Evolutionary conservation across 495 filamentous ascomycete species (phyloP).

Genomic region (Daldinia caldariorum): DNA sequence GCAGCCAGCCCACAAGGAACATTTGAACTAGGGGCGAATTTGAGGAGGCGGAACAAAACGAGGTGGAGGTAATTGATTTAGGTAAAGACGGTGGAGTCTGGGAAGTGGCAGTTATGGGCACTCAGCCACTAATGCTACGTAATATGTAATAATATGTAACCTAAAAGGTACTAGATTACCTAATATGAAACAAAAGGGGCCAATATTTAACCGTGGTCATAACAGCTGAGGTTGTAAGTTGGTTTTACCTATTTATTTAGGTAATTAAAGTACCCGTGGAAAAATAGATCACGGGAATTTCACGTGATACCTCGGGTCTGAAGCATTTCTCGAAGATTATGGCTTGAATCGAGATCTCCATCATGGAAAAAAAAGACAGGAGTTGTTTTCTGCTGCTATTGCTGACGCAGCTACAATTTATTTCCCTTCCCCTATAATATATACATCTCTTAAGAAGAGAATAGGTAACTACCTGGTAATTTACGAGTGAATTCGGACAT

Average conservation of each 20-base stretch:
- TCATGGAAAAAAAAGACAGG: too few relatives aligned
- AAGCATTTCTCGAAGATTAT: too few relatives aligned
- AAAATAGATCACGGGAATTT: background rate
- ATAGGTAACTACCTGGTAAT: slow-evolving; percentile 3
- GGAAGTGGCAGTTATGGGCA: too few relatives aligned
- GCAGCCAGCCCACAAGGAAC: background rate
- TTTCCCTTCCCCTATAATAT: background rate
- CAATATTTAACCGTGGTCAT: slow-evolving; percentile 2
- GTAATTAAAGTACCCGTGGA: background rate
- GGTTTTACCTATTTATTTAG: too few relatives aligned
- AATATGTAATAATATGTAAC: too few relatives aligned
- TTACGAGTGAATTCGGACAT: background rate
- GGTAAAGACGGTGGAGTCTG: too few relatives aligned
- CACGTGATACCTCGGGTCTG: background rate
- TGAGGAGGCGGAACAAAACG: background rate
- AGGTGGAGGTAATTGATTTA: too few relatives aligned
- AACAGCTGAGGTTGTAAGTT: background rate
- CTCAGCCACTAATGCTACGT: too few relatives aligned
- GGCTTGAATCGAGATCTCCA: too few relatives aligned
- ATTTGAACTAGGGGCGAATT: slow-evolving; percentile 1
- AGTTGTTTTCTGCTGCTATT: too few relatives aligned
- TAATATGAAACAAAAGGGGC: slow-evolving; percentile 1
- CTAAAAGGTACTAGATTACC: too few relatives aligned
- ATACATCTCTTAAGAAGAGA: background rate
- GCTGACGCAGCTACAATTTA: background rate